Evolutionary conservation across 352 stramenopile genomes (phyloP).

Genomic region (Phytophthora pisi): DNA sequence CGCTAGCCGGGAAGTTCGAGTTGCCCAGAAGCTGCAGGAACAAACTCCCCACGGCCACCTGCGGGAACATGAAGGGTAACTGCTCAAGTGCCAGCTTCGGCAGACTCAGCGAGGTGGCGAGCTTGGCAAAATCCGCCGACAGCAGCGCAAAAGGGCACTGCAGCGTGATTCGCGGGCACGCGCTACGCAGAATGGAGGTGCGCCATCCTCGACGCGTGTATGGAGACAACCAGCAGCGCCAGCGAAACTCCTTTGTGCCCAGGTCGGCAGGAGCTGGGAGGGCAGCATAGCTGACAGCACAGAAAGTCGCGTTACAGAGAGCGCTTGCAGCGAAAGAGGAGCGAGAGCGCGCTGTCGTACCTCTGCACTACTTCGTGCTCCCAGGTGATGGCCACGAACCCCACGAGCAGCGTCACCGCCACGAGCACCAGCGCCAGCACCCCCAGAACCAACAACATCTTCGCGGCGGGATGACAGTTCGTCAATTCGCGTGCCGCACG

Average conservation of each 20-base stretch:
- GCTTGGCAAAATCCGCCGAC: conserved; percentile 78
- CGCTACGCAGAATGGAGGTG: conserved; percentile 49
- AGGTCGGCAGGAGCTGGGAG: conserved; percentile 74
- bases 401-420: conserved; percentile 61
- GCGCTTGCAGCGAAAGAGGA: neutral
- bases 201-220: conserved; percentile 67
- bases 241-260: conserved; percentile 80
- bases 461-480: too few relatives aligned
- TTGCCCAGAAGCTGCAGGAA: conserved; percentile 83
- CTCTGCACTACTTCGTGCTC: conserved; percentile 74
- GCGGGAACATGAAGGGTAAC: conserved; percentile 79
- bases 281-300: conserved; percentile 45
- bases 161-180: conserved; percentile 78
- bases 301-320: neutral
- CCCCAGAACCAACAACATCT: conserved; percentile 34
- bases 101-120: conserved; percentile 79
- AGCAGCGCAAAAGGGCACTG: conserved; percentile 74
- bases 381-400: conserved; percentile 78
- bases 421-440: conserved; percentile 56
- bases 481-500: too few relatives aligned
- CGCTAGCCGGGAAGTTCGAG: conserved; percentile 76
- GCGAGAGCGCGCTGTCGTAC: conserved; percentile 30
- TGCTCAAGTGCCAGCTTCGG: conserved; percentile 67
- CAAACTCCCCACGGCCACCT: conserved; percentile 64
- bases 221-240: conserved; percentile 71